These are phyloP conservation scores for Fusarium palustre DNA, from an alignment of 2,329 filamentous ascomycete genomes.

Conservation along the genomic window DNA sequence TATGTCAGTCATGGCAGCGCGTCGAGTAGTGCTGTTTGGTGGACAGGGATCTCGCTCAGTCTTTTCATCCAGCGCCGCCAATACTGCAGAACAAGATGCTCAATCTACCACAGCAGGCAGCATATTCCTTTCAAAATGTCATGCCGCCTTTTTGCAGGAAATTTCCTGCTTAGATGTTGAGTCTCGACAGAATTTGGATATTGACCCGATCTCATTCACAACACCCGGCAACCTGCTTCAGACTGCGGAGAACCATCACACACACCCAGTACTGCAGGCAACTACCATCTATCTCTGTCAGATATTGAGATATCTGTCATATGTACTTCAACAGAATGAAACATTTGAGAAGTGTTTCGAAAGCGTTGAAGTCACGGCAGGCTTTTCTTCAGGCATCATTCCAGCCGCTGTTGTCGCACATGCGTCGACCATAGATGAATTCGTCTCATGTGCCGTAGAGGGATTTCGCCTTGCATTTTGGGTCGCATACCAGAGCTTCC, in stretches of 20 bases:
- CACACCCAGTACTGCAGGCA: not conserved
- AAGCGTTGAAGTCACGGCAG: not conserved
- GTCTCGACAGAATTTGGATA: not conserved
- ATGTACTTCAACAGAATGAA: not conserved
- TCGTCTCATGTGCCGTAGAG: not conserved
- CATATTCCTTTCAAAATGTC: not conserved
- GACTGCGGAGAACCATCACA: not conserved
- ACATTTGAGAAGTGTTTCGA: not conserved
- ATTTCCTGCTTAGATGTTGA: not conserved
- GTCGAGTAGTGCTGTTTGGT: not conserved
- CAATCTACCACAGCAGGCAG: not conserved
- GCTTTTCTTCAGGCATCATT: constrained; percentile 6
- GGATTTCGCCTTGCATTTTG: constrained; percentile 4
- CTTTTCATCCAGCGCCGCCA: not conserved
- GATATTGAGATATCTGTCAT: not conserved
- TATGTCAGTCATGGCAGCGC: not conserved
- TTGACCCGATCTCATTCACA: not conserved
- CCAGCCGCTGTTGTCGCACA: not conserved
- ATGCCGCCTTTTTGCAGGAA: not conserved
- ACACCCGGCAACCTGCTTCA: not conserved
- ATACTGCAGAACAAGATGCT: not conserved
- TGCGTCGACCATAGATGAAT: not conserved
- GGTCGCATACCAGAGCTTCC: not conserved
- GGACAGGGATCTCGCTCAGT: constrained; percentile 1
- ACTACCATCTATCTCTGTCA: constrained; percentile 4